These are phyloP conservation scores for Lactifluus pinguis DNA, from an alignment of 768 basidiomycete genomes.

Conservation along the genomic window DNA sequence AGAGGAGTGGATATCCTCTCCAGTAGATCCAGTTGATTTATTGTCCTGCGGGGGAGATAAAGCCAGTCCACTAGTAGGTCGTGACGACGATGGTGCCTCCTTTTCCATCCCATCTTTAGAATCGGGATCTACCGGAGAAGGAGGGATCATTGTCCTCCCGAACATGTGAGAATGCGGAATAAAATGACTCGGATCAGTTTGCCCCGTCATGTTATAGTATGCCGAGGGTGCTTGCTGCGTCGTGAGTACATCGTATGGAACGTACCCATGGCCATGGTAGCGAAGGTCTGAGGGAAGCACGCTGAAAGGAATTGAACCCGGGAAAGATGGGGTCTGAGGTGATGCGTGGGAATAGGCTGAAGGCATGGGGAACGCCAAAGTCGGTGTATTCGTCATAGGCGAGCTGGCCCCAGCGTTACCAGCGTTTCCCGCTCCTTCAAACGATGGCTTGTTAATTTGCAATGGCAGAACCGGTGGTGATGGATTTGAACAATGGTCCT, in stretches of 20 bases:
- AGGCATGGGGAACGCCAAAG: not conserved
- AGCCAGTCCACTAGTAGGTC: not conserved
- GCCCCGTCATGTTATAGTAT: no score
- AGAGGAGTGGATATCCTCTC: no score
- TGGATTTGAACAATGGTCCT: not conserved
- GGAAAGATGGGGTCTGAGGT: not conserved
- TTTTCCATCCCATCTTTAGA: not conserved
- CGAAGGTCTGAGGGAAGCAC: not conserved
- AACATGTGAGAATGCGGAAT: not conserved
- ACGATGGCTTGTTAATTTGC: not conserved
- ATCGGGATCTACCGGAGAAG: not conserved
- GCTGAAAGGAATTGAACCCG: not conserved
- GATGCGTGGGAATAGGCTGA: not conserved
- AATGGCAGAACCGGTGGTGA: not conserved
- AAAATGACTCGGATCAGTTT: no score
- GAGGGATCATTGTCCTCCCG: not conserved
- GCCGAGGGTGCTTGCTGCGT: no score
- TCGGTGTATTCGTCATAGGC: no score
- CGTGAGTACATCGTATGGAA: no score
- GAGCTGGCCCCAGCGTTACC: not conserved
- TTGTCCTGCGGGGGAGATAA: not conserved
- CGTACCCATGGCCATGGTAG: no score
- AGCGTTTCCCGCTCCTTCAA: not conserved
- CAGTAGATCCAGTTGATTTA: no score
- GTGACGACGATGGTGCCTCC: not conserved